These are phyloP conservation scores for Annulohypoxylon moriforme DNA, from an alignment of 495 filamentous ascomycete genomes.

Conservation along the genomic window DNA sequence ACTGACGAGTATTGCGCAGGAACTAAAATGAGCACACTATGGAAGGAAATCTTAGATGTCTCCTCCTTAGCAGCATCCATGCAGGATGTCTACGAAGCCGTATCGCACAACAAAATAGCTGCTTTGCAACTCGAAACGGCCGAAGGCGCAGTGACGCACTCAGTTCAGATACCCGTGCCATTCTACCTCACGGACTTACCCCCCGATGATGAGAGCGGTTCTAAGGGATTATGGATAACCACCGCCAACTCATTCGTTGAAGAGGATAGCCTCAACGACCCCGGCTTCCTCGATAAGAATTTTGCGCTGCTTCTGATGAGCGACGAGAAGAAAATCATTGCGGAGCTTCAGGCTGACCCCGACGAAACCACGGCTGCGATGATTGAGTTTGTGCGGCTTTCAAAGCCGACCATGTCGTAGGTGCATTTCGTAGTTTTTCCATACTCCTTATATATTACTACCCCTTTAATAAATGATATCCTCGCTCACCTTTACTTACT, in stretches of 20 bases:
- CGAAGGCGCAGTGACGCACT: conserved; percentile 68
- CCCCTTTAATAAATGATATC: not conserved
- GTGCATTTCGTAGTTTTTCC: conserved; percentile 13
- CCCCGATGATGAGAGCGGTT: conserved; percentile 69
- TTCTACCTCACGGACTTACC: conserved; percentile 80
- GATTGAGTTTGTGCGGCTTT: conserved; percentile 83
- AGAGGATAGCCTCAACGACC: conserved; percentile 71
- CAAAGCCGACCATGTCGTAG: conserved; percentile 83
- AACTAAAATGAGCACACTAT: conserved; percentile 66
- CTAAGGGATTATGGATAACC: conserved; percentile 82
- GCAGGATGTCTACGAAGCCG: conserved; percentile 79
- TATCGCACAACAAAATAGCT: conserved; percentile 86
- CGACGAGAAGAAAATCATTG: conserved; percentile 82
- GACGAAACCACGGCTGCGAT: conserved; percentile 77
- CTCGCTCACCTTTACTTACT: conserved; percentile 4
- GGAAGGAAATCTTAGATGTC: conserved; percentile 74
- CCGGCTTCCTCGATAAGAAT: conserved; percentile 77
- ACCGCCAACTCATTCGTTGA: conserved; percentile 80
- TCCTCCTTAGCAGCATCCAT: conserved; percentile 89
- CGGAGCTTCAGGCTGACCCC: conserved; percentile 81
- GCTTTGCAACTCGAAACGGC: conserved; percentile 61
- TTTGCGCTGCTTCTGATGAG: conserved; percentile 87
- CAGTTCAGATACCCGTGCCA: conserved; percentile 85
- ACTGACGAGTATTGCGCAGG: conserved; percentile 50
- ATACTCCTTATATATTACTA: not conserved